Conservation (phyloP, 75 land plant genomes). For the Selaginella tamariscina region DNA sequence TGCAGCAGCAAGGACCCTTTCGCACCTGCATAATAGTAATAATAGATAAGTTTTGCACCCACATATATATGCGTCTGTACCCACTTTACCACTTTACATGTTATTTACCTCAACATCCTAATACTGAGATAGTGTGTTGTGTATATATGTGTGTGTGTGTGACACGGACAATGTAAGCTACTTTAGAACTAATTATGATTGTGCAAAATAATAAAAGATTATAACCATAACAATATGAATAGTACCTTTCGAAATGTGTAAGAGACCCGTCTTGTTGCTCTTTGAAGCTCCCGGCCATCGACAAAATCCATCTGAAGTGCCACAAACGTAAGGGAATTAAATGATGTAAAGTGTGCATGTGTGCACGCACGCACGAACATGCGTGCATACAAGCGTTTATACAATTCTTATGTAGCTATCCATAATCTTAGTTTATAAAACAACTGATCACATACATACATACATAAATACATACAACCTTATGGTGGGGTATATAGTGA, state of each 20-base stretch:
- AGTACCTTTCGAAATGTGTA: constrained; percentile 88
- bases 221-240: not conserved
- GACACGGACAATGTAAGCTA: no score
- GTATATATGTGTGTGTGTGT: no score
- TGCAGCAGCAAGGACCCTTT: constrained; percentile 20
- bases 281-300: constrained; percentile 28
- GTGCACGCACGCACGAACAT: no score
- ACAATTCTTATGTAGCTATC: not conserved
- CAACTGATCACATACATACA: constrained; percentile 4
- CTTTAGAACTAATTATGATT: no score
- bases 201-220: not conserved
- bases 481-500: constrained; percentile 98
- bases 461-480: constrained; percentile 36
- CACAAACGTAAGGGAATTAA: not conserved
- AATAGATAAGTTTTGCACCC: no score
- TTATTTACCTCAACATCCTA: no score
- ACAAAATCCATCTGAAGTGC: constrained; percentile 66
- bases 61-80: no score
- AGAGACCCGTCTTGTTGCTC: constrained; percentile 69
- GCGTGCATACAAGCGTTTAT: no score
- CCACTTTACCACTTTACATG: no score
- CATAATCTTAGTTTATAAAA: not conserved
- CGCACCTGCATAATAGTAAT: constrained; percentile 27
- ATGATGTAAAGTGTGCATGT: no score
- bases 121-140: no score